Percentiles rank a stretch among this genome's conserved stretches.
Evolutionary conservation across 108 stramenopile species (phyloP).

Genomic region (Mediolabrus comicus): DNA sequence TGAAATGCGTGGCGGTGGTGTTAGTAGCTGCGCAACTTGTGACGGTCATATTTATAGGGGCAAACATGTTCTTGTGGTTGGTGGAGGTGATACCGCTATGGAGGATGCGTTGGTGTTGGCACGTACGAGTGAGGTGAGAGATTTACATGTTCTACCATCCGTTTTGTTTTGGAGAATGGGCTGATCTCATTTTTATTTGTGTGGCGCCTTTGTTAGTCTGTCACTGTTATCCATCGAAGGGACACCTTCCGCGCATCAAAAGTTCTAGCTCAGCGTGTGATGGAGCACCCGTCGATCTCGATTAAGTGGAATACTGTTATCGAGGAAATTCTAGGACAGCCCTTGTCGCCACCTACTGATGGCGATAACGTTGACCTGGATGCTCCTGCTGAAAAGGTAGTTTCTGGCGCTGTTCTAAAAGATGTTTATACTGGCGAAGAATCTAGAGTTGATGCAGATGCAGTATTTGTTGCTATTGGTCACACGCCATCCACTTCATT

Average conservation of each 20-base stretch:
- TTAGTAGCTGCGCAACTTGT: conserved; percentile 94
- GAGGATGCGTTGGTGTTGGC: conserved; percentile 95
- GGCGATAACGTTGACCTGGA: conserved; percentile 72
- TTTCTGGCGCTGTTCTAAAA: conserved; percentile 72
- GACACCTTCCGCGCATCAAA: conserved; percentile 90
- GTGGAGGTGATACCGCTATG: conserved; percentile 96
- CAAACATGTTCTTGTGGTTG: conserved; percentile 89
- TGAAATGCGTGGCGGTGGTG: conserved; percentile 87
- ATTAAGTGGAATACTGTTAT: conserved; percentile 87
- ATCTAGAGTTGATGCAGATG: conserved; percentile 55
- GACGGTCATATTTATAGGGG: conserved; percentile 88
- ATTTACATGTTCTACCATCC: too few species aligned
- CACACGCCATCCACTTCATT: conserved; percentile 91
- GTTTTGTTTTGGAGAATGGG: too few species aligned
- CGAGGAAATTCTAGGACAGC: conserved; percentile 65
- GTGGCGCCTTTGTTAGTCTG: conserved; percentile 27
- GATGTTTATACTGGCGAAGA: conserved; percentile 65
- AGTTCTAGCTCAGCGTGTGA: conserved; percentile 84
- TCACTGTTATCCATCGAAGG: conserved; percentile 91
- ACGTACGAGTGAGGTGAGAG: conserved; percentile 56
- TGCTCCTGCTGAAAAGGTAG: conserved; percentile 49
- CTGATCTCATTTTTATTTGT: neutral
- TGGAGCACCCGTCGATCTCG: conserved; percentile 79
- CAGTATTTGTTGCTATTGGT: conserved; percentile 95
- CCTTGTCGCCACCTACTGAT: conserved; percentile 26